Base-by-base conservation (phyloP, 441 rosid species). In the Metrosideros polymorpha region DNA sequence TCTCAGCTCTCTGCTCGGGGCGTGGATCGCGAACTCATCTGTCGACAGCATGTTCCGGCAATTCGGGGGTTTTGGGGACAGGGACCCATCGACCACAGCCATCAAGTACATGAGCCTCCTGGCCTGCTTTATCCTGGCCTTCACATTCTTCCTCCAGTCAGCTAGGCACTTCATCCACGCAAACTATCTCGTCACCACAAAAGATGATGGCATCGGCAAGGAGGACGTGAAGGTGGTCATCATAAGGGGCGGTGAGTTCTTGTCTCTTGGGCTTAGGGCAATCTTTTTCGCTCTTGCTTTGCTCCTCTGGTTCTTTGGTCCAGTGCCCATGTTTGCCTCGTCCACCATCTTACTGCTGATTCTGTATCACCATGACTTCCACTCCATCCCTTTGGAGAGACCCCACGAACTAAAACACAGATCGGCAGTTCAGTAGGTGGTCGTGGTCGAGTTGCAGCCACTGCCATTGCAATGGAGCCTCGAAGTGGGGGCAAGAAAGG, bases 231-330 rank as follows among this genome's bases (percentile, higher is more conserved):
- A 91, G 88, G 51, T 51, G 30, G 88, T 93, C 4, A 89, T 95
- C 35, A 82, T 93, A 45, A 91, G 93, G 86, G 98, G 96, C 9
- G 92, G 98, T 32, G 94, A 94, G 86, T 94, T 90, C 83, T 94
- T 95, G 96, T 92, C 92, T 13, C 57, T 92, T 2, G 97, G 98
- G 14, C 92, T 94, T 43, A 91, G 96, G 89, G 92, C 93, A 25
- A 90, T 93, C 75, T 95, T 93, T 84, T 93, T 95, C 89, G 98
- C 98, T 50, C 92, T 94, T 43, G 77, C 90, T 90, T 84, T 96
- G 82, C 86, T 95, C 63, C 89, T 93, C 15, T 94, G 99, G 99
- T 94, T 95, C 85, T 95, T 95, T 25, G 97, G 98, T 79, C 97
- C 97, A 6, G 89, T 94, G 32, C 98, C 95, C 6, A 93, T 94